These are phyloP conservation scores for Phragmites australis DNA, from an alignment of 176 grass and related monocot genomes.

Conservation along the genomic window DNA sequence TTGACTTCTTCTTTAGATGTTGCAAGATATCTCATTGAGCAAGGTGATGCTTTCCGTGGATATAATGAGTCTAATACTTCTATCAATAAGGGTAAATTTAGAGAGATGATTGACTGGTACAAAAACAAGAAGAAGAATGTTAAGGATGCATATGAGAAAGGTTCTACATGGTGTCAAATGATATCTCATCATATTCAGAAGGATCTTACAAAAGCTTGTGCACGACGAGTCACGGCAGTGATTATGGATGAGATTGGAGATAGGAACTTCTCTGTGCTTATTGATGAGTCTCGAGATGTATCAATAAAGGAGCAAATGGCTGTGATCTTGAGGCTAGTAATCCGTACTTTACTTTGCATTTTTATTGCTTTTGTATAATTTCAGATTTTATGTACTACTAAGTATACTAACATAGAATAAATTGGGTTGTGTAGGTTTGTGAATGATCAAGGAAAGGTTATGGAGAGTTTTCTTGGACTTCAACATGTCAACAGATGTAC, in stretches of 20 bases:
- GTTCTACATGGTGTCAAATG: not conserved
- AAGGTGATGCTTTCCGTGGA: not conserved
- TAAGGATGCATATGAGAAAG: not conserved
- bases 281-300: not conserved
- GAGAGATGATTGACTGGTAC: not conserved
- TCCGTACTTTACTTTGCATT: too few species aligned
- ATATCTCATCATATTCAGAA: too few species aligned
- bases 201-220: slow-evolving; percentile 16
- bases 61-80: not conserved
- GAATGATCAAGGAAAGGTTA: not conserved
- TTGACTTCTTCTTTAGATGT: not conserved
- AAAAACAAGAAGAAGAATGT: not conserved
- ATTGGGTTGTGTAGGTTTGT: not conserved
- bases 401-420: too few species aligned
- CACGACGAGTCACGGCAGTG: not conserved
- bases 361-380: too few species aligned
- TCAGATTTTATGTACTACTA: too few species aligned
- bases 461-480: not conserved
- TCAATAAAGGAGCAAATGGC: not conserved
- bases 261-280: not conserved
- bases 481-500: not conserved
- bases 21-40: not conserved
- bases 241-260: not conserved
- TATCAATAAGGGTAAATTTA: not conserved
- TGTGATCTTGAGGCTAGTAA: not conserved